Conservation (phyloP, 2,329 filamentous ascomycete genomes). For the Dichotomopilus funicola region DNA sequence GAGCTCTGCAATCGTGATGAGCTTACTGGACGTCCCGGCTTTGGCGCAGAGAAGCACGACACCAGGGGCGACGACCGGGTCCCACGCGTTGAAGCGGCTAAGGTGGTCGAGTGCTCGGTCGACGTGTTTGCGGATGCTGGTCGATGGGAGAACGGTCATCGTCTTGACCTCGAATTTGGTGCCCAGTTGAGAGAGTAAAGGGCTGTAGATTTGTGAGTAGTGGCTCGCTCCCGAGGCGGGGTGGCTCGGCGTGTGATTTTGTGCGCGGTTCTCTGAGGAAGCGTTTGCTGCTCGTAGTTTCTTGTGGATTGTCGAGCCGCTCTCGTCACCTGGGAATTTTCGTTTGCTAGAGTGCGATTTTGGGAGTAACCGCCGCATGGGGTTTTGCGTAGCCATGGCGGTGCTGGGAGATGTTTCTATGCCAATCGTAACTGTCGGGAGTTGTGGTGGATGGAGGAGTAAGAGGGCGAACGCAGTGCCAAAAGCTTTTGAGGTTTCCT, state of each 20-base stretch:
- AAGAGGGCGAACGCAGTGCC: too few relatives aligned
- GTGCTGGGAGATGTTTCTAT: background rate
- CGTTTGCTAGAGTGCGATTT: conserved; percentile 14
- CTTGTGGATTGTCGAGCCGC: conserved; percentile 10
- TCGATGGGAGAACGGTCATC: conserved; percentile 52
- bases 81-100: conserved; percentile 26
- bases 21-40: conserved; percentile 50
- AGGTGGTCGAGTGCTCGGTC: conserved; percentile 40
- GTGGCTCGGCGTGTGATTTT: conserved; percentile 5
- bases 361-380: background rate
- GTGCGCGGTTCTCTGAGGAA: background rate
- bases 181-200: conserved; percentile 38
- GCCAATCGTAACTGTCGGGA: background rate
- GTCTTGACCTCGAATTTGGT: conserved; percentile 44
- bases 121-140: conserved; percentile 52
- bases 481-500: too few relatives aligned
- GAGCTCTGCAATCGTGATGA: conserved; percentile 63
- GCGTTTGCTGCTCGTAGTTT: conserved; percentile 18
- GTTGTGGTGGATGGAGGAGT: background rate
- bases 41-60: conserved; percentile 47
- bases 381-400: conserved; percentile 3
- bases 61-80: conserved; percentile 24
- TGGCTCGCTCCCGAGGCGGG: conserved; percentile 15
- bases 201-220: conserved; percentile 34
- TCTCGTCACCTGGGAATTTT: conserved; percentile 14